phyloP scores from a whole-genome alignment of 305 asterid genomes.

The Fraxinus sp. region DNA sequence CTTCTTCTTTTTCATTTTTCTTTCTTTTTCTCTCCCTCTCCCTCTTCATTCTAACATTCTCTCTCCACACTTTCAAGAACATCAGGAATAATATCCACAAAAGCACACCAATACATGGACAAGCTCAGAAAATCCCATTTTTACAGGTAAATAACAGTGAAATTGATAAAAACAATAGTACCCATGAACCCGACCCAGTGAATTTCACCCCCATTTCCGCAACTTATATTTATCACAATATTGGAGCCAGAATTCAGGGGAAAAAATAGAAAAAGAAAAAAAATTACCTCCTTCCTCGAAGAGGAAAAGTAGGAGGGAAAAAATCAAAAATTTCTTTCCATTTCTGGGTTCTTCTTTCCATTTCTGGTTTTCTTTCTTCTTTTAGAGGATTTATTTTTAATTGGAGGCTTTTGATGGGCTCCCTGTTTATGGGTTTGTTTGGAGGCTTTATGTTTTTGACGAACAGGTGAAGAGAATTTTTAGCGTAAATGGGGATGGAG shows the following conservation, averaged over 20 bases:
- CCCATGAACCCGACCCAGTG: no score
- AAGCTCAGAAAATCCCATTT: no score
- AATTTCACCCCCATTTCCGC: slow-evolving; percentile 8
- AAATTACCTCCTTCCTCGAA: background rate
- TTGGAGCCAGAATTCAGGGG: background rate
- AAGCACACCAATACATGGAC: no score
- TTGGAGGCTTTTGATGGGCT: background rate
- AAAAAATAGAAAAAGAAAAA: background rate
- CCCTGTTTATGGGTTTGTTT: slow-evolving; percentile 20
- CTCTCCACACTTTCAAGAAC: no score
- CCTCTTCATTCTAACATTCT: no score
- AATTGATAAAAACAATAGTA: no score
- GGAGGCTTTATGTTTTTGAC: background rate
- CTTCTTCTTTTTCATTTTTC: no score
- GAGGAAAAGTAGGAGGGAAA: background rate
- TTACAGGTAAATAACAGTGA: no score
- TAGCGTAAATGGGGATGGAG: slow-evolving; percentile 62
- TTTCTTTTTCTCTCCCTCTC: no score
- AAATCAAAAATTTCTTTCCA: background rate
- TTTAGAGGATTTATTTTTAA: background rate
- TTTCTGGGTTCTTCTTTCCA: background rate
- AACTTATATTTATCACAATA: background rate
- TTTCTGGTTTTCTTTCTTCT: background rate
- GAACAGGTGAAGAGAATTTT: background rate
- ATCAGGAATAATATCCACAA: no score